phyloP scores from a whole-genome alignment of 306 rosid genomes.

The Quercus robur region DNA sequence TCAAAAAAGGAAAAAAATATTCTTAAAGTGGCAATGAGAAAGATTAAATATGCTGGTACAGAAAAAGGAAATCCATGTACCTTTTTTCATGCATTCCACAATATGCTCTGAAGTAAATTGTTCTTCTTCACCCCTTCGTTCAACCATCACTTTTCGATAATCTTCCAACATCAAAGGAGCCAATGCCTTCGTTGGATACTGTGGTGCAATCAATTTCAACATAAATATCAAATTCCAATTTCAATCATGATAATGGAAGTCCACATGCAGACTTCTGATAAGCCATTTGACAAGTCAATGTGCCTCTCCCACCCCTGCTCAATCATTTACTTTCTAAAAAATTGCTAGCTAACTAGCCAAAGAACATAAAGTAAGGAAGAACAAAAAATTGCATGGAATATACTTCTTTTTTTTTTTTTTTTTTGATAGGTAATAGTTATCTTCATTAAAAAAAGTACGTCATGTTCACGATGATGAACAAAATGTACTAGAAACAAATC shows the following conservation, averaged over 20 bases:
- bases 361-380: background rate
- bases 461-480: too few species aligned
- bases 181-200: conserved; percentile 96
- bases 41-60: background rate
- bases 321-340: background rate
- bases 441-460: too few species aligned
- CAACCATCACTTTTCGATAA: conserved; percentile 83
- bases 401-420: background rate
- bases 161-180: conserved; percentile 92
- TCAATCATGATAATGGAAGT: background rate
- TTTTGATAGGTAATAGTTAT: too few species aligned
- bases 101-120: conserved; percentile 70
- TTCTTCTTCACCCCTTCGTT: conserved; percentile 90
- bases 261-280: background rate
- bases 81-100: conserved; percentile 78
- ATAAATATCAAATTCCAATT: conserved; percentile 2
- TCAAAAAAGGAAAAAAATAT: background rate
- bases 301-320: background rate
- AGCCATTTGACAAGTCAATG: background rate
- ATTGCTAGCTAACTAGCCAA: background rate
- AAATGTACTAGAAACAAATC: too few species aligned
- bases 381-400: background rate
- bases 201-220: conserved; percentile 17
- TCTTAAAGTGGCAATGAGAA: background rate
- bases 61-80: conserved; percentile 28